A percentile compares a stretch with the other conserved stretches of the same genome.
These are phyloP conservation scores for Solanum lycopersicoides DNA, from an alignment of 257 asterid genomes.

Conservation along the genomic window DNA sequence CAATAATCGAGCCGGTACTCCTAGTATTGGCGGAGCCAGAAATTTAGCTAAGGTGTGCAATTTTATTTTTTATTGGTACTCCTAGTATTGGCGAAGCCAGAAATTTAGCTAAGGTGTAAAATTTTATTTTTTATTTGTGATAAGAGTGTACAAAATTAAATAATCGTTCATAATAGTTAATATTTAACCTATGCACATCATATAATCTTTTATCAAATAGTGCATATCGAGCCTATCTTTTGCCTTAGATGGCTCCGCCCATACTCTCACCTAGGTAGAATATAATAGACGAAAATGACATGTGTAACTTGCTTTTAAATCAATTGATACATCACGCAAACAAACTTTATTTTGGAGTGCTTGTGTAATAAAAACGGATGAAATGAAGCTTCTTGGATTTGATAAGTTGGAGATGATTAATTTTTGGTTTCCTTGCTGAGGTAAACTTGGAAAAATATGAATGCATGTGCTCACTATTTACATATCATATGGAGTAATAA, in stretches of 20 bases:
- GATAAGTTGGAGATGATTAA: not conserved
- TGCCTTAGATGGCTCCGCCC: not conserved
- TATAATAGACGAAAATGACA: not conserved
- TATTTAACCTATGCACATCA: not conserved
- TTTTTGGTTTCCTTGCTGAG: not conserved
- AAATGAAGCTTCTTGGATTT: not conserved
- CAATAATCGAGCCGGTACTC: not conserved
- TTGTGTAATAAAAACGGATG: not conserved
- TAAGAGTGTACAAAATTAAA: not conserved
- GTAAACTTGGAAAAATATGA: not conserved
- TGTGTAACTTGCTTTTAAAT: not conserved
- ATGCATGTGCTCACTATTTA: not conserved
- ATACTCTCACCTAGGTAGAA: not conserved
- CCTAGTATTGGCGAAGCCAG: not conserved
- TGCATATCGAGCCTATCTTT: too few species aligned
- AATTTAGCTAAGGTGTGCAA: not conserved
- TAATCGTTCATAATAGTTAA: too few species aligned
- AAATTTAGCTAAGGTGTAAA: not conserved
- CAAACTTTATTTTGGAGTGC: not conserved
- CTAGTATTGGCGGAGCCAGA: not conserved
- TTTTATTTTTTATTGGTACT: not conserved
- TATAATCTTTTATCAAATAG: too few species aligned
- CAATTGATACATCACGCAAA: not conserved
- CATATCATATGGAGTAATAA: not conserved
- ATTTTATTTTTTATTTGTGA: too few species aligned